Percentiles rank a stretch among this genome's conserved stretches.
phyloP scores from a whole-genome alignment of 176 grass and related monocot genomes.

The Oropetium thomaeum region DNA sequence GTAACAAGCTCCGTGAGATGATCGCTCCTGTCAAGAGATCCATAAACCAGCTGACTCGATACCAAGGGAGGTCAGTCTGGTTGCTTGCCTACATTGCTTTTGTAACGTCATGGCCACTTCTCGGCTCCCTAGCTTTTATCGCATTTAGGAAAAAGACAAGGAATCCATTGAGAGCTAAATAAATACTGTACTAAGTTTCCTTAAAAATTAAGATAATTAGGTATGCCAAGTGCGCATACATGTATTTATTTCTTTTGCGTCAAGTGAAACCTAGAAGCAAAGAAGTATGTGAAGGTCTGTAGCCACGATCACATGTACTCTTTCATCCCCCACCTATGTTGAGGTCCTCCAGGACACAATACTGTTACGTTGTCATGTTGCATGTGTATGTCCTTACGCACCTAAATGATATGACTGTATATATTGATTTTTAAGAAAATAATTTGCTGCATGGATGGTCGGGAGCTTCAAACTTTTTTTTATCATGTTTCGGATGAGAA shows the following conservation, averaged over 20 bases:
- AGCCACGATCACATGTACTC: neutral
- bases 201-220: neutral
- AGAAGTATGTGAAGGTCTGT: neutral
- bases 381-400: neutral
- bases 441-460: neutral
- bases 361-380: neutral
- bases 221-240: neutral
- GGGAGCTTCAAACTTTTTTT: neutral
- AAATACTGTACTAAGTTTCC: no score
- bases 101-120: slow-evolving; percentile 74
- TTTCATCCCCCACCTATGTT: neutral
- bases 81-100: slow-evolving; percentile 84
- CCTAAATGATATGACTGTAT: neutral
- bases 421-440: no score
- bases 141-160: slow-evolving; percentile 62
- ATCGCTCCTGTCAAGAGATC: slow-evolving; percentile 78
- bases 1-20: slow-evolving; percentile 35
- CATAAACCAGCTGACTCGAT: slow-evolving; percentile 47
- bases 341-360: neutral
- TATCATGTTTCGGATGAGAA: slow-evolving; percentile 16
- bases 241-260: neutral
- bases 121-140: slow-evolving; percentile 66
- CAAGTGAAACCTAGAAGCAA: neutral
- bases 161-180: slow-evolving; percentile 34
- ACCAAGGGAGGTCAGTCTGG: slow-evolving; percentile 69